Evolutionary conservation across 345 rosid species (phyloP).

Genomic region (Acer saccharum): DNA sequence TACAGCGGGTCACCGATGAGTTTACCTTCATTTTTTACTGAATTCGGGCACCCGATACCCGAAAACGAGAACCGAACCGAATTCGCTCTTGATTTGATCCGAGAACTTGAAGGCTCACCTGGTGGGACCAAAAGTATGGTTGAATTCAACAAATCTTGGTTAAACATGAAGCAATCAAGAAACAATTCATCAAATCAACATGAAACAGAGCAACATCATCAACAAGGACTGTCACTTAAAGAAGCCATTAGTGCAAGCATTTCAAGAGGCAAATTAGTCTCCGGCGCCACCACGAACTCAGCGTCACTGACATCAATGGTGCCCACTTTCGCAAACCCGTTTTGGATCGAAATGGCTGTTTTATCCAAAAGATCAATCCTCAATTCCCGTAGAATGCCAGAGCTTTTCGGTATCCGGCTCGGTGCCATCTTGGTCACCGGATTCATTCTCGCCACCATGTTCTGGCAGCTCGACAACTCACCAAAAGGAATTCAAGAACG

Average conservation of each 20-base stretch:
- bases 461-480: slow-evolving; percentile 82
- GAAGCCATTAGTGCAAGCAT: slow-evolving; percentile 94
- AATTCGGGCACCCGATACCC: slow-evolving; percentile 83
- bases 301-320: slow-evolving; percentile 50
- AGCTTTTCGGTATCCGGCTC: slow-evolving; percentile 69
- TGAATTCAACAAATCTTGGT: slow-evolving; percentile 83
- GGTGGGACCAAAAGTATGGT: slow-evolving; percentile 80
- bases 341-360: slow-evolving; percentile 80
- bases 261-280: slow-evolving; percentile 81
- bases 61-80: slow-evolving; percentile 88
- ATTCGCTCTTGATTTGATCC: slow-evolving; percentile 76
- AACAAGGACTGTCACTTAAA: slow-evolving; percentile 55
- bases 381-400: slow-evolving; percentile 77
- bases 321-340: slow-evolving; percentile 79
- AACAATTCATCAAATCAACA: slow-evolving; percentile 1
- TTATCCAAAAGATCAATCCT: slow-evolving; percentile 65
- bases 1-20: slow-evolving; percentile 82
- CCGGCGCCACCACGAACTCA: slow-evolving; percentile 48
- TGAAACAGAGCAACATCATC: slow-evolving; percentile 23
- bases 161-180: slow-evolving; percentile 52
- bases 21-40: slow-evolving; percentile 61
- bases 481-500: slow-evolving; percentile 91
- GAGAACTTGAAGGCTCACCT: slow-evolving; percentile 85
- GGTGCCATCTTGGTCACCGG: slow-evolving; percentile 89
- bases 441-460: slow-evolving; percentile 85